These are phyloP conservation scores for Fusarium aywerte DNA, from an alignment of 2,329 filamentous ascomycete species.

Conservation along the genomic window DNA sequence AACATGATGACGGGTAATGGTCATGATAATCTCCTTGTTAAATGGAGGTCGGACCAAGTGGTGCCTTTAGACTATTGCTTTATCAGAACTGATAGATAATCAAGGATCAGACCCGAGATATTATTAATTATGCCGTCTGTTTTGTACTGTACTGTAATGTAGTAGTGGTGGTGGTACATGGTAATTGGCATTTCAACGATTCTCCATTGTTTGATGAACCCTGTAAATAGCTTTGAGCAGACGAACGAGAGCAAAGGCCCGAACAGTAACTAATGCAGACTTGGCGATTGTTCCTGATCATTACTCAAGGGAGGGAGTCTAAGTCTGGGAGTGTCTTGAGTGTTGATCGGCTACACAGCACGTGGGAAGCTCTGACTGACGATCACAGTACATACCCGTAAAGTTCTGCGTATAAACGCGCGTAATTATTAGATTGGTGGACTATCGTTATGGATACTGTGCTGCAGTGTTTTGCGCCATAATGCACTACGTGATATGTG, in stretches of 20 bases:
- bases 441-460: neutral
- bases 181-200: neutral
- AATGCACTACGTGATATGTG: neutral
- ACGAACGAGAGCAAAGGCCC: neutral
- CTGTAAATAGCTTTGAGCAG: neutral
- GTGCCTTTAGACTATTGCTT: too few species aligned
- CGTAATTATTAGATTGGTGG: neutral
- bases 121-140: neutral
- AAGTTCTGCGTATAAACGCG: neutral
- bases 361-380: slow-evolving; percentile 29
- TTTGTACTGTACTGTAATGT: too few species aligned
- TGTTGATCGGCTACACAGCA: slow-evolving; percentile 8
- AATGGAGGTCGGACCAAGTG: slow-evolving; percentile 2
- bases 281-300: neutral
- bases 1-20: slow-evolving; percentile 9
- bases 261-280: neutral
- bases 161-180: neutral
- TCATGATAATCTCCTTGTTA: slow-evolving; percentile 18
- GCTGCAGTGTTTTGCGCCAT: slow-evolving; percentile 3
- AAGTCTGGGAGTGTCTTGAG: too few species aligned
- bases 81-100: neutral
- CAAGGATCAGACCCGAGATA: neutral
- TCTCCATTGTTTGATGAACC: neutral
- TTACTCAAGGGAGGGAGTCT: too few species aligned
- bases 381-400: slow-evolving; percentile 17